Percentiles rank a stretch among this genome's conserved stretches.
These are phyloP conservation scores for Podospora appendiculata DNA, from an alignment of 495 filamentous ascomycete genomes.

Conservation along the genomic window DNA sequence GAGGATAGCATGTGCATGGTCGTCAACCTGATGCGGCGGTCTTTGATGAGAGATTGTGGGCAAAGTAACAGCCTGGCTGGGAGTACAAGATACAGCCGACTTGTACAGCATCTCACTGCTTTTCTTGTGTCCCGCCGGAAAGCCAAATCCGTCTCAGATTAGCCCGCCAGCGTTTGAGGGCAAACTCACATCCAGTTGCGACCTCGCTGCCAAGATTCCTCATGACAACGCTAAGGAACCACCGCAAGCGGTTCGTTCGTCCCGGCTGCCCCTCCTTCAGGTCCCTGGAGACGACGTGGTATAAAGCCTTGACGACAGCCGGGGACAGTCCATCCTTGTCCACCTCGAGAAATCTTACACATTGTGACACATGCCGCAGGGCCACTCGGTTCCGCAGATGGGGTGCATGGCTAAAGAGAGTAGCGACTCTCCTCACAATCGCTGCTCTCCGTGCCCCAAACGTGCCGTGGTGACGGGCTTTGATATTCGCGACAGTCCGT, in stretches of 20 bases:
- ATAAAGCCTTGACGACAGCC: constrained; percentile 24
- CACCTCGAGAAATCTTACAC: constrained; percentile 23
- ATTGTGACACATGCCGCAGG: constrained; percentile 30
- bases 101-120: not conserved
- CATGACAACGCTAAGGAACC: constrained; percentile 28
- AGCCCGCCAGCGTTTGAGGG: constrained; percentile 19
- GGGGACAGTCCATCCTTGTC: constrained; percentile 13
- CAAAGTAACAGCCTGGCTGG: not conserved
- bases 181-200: constrained; percentile 12
- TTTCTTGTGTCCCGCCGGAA: not conserved
- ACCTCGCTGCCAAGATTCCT: constrained; percentile 19
- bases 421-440: constrained; percentile 23
- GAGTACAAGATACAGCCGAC: not conserved
- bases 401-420: constrained; percentile 23
- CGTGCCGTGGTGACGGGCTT: constrained; percentile 3
- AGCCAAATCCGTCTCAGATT: constrained; percentile 8
- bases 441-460: constrained; percentile 7
- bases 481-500: too few relatives aligned
- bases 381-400: constrained; percentile 25
- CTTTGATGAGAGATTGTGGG: not conserved
- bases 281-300: constrained; percentile 29
- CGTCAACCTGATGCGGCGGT: not conserved
- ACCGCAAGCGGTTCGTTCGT: constrained; percentile 26
- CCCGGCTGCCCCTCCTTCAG: constrained; percentile 27
- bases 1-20: too few relatives aligned